Evolutionary conservation across 2,329 filamentous ascomycete genomes (phyloP), one percentile per base, ranked within the genome.

Genomic region (Tolypocladium album): DNA sequence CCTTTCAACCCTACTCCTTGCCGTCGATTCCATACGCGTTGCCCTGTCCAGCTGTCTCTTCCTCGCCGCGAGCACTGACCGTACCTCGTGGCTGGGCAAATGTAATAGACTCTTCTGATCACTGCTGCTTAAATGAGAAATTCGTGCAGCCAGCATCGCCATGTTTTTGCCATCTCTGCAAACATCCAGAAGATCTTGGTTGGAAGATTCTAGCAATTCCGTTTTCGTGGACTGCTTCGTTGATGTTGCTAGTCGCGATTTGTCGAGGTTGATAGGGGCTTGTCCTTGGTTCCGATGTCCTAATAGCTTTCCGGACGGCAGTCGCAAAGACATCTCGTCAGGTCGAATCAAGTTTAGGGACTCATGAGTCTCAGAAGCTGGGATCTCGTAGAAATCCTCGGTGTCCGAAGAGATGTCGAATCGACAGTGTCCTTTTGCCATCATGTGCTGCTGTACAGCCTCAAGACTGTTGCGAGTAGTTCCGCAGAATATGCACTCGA

Each of bases 401-500:
- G 71, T 74, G 50, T 79, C 75, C 0, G 71, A 69, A 9, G 67
- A 60, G 0, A 77, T 66, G 31, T 78, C 70, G 43, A 81, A 72
- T 8, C 69, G 74, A 63, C 79, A 82, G 61, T 82, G 79, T 0
- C 78, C 74, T 52, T 79, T 82, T 12, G 71, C 74, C 0, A 69
- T 62, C 80, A 82, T 83, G 61, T 82, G 82, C 36, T 81, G 78
- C 56, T 79, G 78, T 0, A 77, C 73, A 0, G 74, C 81, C 57
- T 78, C 71, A 0, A 72, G 69, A 0, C 76, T 79, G 2, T 66
- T 67, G 38, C 78, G 73, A 38, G 75, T 69, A 2, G 72, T 76
- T 0, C 76, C 76, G 64, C 81, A 84, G n/a, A 73, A 73, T 39
- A 84, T 72, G 61, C 81, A 85, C 65, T 82, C 79, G 27, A 71